A percentile compares a stretch with the other conserved stretches of the same genome.
phyloP scores from a whole-genome alignment of 495 filamentous ascomycete genomes.

The Tirmania nivea region DNA sequence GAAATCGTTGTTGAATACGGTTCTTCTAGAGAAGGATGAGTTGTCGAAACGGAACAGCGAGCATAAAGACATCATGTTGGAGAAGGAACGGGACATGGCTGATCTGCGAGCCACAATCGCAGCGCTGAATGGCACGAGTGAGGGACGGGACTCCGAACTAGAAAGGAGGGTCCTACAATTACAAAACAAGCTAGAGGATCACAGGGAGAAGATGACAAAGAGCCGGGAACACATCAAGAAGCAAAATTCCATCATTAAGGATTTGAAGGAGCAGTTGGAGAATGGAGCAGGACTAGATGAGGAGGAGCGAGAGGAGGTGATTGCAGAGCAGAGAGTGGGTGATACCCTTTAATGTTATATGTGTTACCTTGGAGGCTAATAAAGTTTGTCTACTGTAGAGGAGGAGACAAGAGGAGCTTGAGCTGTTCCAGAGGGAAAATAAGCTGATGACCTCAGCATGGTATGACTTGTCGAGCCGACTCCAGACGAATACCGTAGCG shows the following conservation, averaged over 20 bases:
- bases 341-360: neutral
- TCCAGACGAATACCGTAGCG: slow-evolving; percentile 76
- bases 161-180: slow-evolving; percentile 15
- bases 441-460: slow-evolving; percentile 69
- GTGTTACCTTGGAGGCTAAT: slow-evolving; percentile 1
- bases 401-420: slow-evolving; percentile 40
- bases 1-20: slow-evolving; percentile 21
- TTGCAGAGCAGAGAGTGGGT: slow-evolving; percentile 24
- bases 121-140: slow-evolving; percentile 16
- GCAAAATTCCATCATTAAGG: slow-evolving; percentile 37
- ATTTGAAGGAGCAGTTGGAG: slow-evolving; percentile 34
- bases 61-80: slow-evolving; percentile 19
- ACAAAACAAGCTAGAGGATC: slow-evolving; percentile 19
- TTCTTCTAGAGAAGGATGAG: slow-evolving; percentile 22
- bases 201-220: slow-evolving; percentile 19
- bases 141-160: slow-evolving; percentile 19
- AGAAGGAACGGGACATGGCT: slow-evolving; percentile 17
- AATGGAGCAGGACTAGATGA: slow-evolving; percentile 26
- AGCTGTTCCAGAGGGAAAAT: slow-evolving; percentile 62
- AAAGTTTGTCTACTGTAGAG: slow-evolving; percentile 15
- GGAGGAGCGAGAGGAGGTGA: slow-evolving; percentile 25
- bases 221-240: slow-evolving; percentile 33
- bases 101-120: slow-evolving; percentile 20
- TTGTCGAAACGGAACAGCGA: slow-evolving; percentile 16
- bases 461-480: slow-evolving; percentile 65